Percentiles rank a stretch among this genome's conserved stretches.
phyloP scores from a whole-genome alignment of 2,329 filamentous ascomycete species.

The Leptographium galeiforme region DNA sequence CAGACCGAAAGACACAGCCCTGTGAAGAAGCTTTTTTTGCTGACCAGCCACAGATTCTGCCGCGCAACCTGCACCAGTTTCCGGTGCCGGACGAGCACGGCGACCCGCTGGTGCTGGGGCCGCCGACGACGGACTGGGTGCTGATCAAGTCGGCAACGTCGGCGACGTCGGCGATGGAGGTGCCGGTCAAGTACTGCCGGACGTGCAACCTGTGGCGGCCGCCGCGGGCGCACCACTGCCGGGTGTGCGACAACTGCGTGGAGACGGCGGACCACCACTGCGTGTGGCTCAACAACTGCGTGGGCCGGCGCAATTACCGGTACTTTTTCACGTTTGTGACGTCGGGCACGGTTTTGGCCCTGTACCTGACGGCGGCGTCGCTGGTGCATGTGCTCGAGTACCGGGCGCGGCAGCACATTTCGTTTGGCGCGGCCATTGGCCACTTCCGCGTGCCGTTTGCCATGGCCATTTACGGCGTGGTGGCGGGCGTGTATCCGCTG shows the following conservation, averaged over 20 bases:
- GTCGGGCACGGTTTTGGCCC: slow-evolving; percentile 59
- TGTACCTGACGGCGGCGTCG: slow-evolving; percentile 64
- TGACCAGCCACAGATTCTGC: slow-evolving; percentile 55
- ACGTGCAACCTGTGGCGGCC: slow-evolving; percentile 97
- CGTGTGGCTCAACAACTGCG: slow-evolving; percentile 97
- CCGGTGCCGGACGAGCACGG: slow-evolving; percentile 63
- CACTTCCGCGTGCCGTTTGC: slow-evolving; percentile 72
- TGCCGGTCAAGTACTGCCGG: slow-evolving; percentile 95
- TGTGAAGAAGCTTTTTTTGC: neutral
- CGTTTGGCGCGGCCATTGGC: slow-evolving; percentile 54
- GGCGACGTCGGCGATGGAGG: slow-evolving; percentile 81
- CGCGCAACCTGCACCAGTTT: slow-evolving; percentile 80
- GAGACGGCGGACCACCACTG: slow-evolving; percentile 98
- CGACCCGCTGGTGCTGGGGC: slow-evolving; percentile 69
- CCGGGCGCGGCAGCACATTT: slow-evolving; percentile 45
- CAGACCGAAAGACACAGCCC: neutral
- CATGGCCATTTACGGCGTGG: slow-evolving; percentile 69
- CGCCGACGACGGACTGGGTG: slow-evolving; percentile 85
- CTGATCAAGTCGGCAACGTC: slow-evolving; percentile 70
- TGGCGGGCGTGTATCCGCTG: slow-evolving; percentile 67
- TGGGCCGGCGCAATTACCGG: slow-evolving; percentile 92
- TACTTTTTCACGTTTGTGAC: slow-evolving; percentile 92
- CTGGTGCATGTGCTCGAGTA: slow-evolving; percentile 73
- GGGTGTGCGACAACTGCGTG: slow-evolving; percentile 91
- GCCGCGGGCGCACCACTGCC: slow-evolving; percentile 88